phyloP scores from a whole-genome alignment of 164 flowering plant genomes.

The Magnolia sinica region DNA sequence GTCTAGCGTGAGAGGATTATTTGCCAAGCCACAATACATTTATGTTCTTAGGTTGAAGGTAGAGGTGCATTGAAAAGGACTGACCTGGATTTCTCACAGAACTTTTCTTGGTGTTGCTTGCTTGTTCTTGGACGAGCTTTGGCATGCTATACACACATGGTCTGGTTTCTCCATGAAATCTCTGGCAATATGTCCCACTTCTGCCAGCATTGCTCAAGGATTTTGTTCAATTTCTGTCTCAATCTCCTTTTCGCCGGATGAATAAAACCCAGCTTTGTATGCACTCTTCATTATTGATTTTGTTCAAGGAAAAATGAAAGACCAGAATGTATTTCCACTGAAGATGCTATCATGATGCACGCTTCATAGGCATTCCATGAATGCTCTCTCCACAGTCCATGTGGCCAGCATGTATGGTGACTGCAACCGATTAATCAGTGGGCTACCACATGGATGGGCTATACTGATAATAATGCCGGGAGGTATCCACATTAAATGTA shows the following conservation, averaged over 20 bases:
- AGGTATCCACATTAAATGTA: no score
- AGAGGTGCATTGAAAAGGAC: not conserved
- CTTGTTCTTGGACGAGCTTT: conserved; percentile 63
- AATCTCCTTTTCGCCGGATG: conserved; percentile 78
- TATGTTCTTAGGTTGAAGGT: no score
- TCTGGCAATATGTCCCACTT: conserved; percentile 92
- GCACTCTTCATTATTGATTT: no score
- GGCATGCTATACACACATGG: conserved; percentile 86
- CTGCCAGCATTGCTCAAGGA: conserved; percentile 78
- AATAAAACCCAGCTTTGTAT: conserved; percentile 79
- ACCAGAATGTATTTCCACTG: no score
- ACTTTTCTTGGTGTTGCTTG: conserved; percentile 92
- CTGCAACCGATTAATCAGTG: no score
- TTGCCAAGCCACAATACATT: not conserved
- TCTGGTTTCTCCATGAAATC: conserved; percentile 84
- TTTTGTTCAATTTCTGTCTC: conserved; percentile 83
- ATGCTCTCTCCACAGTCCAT: no score
- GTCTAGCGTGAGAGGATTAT: conserved; percentile 38
- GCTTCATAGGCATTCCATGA: no score
- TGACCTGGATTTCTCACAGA: conserved; percentile 91
- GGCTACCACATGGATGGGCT: no score
- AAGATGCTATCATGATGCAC: no score
- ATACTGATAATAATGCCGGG: no score
- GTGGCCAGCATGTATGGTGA: no score
- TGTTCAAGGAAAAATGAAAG: not conserved